phyloP scores from a whole-genome alignment of 306 rosid genomes.

The Begonia fuchsioides region DNA sequence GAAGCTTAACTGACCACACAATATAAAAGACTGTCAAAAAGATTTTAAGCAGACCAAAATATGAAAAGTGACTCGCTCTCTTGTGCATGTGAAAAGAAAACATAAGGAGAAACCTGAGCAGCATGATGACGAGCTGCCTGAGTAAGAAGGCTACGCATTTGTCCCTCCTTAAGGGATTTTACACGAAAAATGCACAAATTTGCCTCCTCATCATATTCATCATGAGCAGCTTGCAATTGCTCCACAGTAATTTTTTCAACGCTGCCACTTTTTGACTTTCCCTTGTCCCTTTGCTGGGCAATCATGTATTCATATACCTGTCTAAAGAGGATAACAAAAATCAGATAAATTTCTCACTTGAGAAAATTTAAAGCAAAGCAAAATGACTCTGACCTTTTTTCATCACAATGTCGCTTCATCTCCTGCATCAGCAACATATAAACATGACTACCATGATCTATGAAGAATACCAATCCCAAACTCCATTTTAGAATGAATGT shows the following conservation, averaged over 20 bases:
- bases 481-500: too few relatives aligned
- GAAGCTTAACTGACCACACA: slow-evolving; percentile 48
- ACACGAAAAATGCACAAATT: slow-evolving; percentile 57
- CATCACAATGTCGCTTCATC: slow-evolving; percentile 89
- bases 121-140: slow-evolving; percentile 93
- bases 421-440: slow-evolving; percentile 33
- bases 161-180: slow-evolving; percentile 82
- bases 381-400: slow-evolving; percentile 42
- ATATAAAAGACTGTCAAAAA: slow-evolving; percentile 5
- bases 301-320: slow-evolving; percentile 56
- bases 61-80: too few relatives aligned
- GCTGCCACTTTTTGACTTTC: slow-evolving; percentile 60
- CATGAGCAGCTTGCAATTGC: slow-evolving; percentile 58
- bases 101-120: slow-evolving; percentile 45
- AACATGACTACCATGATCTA: background rate
- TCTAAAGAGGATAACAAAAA: slow-evolving; percentile 37
- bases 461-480: too few relatives aligned
- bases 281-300: slow-evolving; percentile 62
- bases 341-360: slow-evolving; percentile 17
- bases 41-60: too few relatives aligned
- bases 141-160: slow-evolving; percentile 75
- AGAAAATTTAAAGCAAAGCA: slow-evolving; percentile 10
- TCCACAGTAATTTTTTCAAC: slow-evolving; percentile 41
- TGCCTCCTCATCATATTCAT: slow-evolving; percentile 61
- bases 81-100: background rate